These are phyloP conservation scores for Aspergillus chevalieri DNA, from an alignment of 2,329 filamentous ascomycete genomes.

Conservation along the genomic window DNA sequence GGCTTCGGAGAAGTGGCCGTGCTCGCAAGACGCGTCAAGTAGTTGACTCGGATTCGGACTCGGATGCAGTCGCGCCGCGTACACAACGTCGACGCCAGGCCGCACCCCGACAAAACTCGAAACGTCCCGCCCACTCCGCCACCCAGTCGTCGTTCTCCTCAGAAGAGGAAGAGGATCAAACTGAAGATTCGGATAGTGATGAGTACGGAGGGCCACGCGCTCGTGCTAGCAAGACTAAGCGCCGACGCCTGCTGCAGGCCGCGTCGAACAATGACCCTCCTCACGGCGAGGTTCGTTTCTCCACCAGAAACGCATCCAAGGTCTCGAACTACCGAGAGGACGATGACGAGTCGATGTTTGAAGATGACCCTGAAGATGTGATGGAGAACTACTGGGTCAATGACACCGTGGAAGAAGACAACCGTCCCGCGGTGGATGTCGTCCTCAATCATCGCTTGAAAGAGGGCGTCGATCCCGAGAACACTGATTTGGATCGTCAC, in stretches of 20 bases:
- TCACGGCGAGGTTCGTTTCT: slow-evolving; percentile 82
- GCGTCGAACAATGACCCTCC: slow-evolving; percentile 59
- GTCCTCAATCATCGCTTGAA: slow-evolving; percentile 80
- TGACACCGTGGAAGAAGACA: slow-evolving; percentile 65
- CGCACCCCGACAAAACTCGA: slow-evolving; percentile 47
- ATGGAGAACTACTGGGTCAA: slow-evolving; percentile 66
- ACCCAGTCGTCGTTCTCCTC: slow-evolving; percentile 58
- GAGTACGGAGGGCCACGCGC: slow-evolving; percentile 72
- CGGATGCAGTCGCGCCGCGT: slow-evolving; percentile 56
- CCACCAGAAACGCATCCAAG: slow-evolving; percentile 75
- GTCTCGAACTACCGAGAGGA: slow-evolving; percentile 64
- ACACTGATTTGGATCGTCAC: slow-evolving; percentile 40
- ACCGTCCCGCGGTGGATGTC: slow-evolving; percentile 79
- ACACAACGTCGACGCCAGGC: slow-evolving; percentile 47
- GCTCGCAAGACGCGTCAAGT: slow-evolving; percentile 58
- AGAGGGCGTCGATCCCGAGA: slow-evolving; percentile 52
- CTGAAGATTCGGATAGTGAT: slow-evolving; percentile 55
- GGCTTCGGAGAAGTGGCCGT: slow-evolving; percentile 77
- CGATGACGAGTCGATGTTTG: slow-evolving; percentile 53
- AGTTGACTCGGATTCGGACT: slow-evolving; percentile 60
- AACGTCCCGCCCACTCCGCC: slow-evolving; percentile 40
- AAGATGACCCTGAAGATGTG: slow-evolving; percentile 52
- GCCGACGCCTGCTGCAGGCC: slow-evolving; percentile 62
- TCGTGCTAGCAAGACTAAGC: slow-evolving; percentile 68
- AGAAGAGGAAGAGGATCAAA: neutral